Evolutionary conservation across 768 basidiomycete species (phyloP).

Genomic region (Amanita fuliginea): DNA sequence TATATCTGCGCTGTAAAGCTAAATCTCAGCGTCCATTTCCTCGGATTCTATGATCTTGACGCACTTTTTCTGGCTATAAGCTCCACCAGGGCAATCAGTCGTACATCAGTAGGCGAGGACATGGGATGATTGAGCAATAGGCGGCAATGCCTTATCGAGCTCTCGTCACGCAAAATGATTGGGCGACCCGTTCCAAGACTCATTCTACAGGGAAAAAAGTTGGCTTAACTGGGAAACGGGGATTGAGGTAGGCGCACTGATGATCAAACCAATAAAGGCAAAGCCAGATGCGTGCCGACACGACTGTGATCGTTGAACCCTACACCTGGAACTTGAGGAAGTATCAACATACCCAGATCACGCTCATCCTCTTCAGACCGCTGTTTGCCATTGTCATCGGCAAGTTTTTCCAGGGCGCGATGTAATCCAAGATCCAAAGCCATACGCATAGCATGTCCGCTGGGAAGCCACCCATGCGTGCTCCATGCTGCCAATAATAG

Average conservation of each 20-base stretch:
- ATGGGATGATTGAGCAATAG: constrained; percentile 74
- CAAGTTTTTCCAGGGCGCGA: constrained; percentile 84
- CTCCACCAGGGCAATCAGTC: constrained; percentile 81
- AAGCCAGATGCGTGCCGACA: constrained; percentile 89
- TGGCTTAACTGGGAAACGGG: not conserved
- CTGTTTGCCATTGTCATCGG: constrained; percentile 59
- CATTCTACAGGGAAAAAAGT: constrained; percentile 42
- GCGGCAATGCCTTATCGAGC: constrained; percentile 76
- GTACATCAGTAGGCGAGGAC: constrained; percentile 83
- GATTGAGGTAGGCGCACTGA: constrained; percentile 43
- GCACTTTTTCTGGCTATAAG: constrained; percentile 85
- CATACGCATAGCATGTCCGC: constrained; percentile 95
- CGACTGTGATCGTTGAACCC: constrained; percentile 36
- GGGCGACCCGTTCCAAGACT: constrained; percentile 88
- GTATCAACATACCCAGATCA: constrained; percentile 52
- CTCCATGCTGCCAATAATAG: constrained; percentile 87
- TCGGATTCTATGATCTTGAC: constrained; percentile 12
- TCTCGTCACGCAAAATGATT: constrained; percentile 82
- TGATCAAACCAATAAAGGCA: constrained; percentile 96
- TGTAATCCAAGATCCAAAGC: constrained; percentile 89
- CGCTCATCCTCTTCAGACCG: constrained; percentile 76
- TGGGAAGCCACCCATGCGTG: constrained; percentile 90
- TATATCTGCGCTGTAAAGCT: constrained; percentile 71
- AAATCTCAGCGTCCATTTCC: not conserved
- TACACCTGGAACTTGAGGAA: constrained; percentile 4